phyloP scores from a whole-genome alignment of 257 asterid genomes.

The Solanum phureja region DNA sequence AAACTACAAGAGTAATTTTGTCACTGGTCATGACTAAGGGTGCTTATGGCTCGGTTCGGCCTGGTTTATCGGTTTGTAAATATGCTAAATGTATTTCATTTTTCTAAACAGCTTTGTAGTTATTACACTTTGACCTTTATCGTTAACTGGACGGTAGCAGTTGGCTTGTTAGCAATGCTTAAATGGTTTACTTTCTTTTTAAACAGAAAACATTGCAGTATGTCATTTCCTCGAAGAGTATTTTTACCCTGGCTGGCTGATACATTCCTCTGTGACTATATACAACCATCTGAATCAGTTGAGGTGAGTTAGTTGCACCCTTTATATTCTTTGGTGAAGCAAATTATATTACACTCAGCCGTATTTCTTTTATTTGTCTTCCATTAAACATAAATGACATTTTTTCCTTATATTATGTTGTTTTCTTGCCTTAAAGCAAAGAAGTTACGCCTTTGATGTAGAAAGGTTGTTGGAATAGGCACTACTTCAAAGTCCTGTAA shows the following conservation, averaged over 20 bases:
- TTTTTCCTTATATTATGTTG: background rate
- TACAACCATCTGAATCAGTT: constrained; percentile 63
- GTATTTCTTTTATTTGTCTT: background rate
- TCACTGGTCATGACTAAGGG: background rate
- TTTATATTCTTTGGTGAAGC: background rate
- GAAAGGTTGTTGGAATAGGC: background rate
- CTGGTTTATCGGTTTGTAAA: background rate
- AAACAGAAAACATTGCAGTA: constrained; percentile 47
- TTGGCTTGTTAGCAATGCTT: background rate
- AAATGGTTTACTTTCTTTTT: constrained; percentile 5
- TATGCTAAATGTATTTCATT: background rate
- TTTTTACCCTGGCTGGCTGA: constrained; percentile 87
- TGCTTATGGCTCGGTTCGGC: background rate
- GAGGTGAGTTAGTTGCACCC: constrained; percentile 48
- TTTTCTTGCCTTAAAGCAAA: background rate
- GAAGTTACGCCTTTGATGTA: background rate
- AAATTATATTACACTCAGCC: background rate
- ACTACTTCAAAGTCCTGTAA: background rate
- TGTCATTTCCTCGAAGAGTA: constrained; percentile 77
- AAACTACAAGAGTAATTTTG: background rate
- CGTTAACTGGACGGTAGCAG: constrained; percentile 3
- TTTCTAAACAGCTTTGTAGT: background rate
- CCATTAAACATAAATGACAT: background rate
- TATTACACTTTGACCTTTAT: background rate
- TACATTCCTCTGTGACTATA: constrained; percentile 74